These are phyloP conservation scores for Viola pubescens DNA, from an alignment of 441 rosid species.

Conservation along the genomic window DNA sequence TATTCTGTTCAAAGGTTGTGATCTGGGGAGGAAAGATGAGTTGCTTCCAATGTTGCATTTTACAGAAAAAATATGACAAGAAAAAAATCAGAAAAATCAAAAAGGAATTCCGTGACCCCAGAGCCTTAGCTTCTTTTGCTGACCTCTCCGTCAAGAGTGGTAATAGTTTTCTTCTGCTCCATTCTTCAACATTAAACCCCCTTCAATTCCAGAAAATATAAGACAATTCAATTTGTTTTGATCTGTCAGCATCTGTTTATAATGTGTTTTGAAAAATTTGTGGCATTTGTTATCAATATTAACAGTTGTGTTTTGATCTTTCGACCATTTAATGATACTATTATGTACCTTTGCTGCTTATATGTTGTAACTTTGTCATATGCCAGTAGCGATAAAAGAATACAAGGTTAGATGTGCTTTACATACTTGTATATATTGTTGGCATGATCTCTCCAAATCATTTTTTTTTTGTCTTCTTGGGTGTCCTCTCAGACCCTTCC, in stretches of 20 bases:
- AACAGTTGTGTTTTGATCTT: background rate
- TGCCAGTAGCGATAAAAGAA: too few relatives aligned
- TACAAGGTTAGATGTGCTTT: background rate
- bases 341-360: background rate
- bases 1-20: background rate
- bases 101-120: conserved; percentile 47
- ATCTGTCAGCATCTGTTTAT: too few relatives aligned
- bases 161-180: conserved; percentile 14
- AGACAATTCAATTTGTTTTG: too few relatives aligned
- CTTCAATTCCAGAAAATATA: too few relatives aligned
- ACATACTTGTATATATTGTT: background rate
- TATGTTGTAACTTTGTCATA: background rate
- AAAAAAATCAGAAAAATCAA: conserved; percentile 53
- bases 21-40: conserved; percentile 26
- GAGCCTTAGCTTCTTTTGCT: conserved; percentile 48
- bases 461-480: background rate
- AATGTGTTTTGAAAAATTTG: too few relatives aligned
- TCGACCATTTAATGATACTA: background rate
- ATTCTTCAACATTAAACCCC: too few relatives aligned
- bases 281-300: too few relatives aligned
- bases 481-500: too few relatives aligned
- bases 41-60: conserved; percentile 57
- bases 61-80: conserved; percentile 32
- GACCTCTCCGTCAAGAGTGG: conserved; percentile 76
- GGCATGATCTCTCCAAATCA: too few relatives aligned